Evolutionary conservation across 148 eudicot genomes (phyloP).

Genomic region (Camellia japonica): DNA sequence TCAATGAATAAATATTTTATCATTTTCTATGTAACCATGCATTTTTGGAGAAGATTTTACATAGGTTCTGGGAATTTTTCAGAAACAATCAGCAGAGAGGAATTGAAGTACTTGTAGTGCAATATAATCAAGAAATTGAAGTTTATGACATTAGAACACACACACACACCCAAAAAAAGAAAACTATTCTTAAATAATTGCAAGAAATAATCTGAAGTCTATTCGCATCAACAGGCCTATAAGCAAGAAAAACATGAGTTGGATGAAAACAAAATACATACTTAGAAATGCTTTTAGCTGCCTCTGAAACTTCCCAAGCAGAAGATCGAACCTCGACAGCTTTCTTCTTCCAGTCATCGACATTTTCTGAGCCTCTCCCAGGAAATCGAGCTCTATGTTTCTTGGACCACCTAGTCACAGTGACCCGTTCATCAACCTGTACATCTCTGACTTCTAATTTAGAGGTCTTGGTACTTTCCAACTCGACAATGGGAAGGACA

Average conservation of each 20-base stretch:
- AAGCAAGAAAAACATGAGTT: slow-evolving; percentile 6
- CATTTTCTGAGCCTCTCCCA: slow-evolving; percentile 48
- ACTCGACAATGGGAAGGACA: slow-evolving; percentile 55
- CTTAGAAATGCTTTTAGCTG: slow-evolving; percentile 61
- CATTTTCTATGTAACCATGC: background rate
- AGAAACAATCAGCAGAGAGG: background rate
- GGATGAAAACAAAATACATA: slow-evolving; percentile 25
- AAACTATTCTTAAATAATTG: background rate
- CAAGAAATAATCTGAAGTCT: background rate
- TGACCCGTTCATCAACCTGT: slow-evolving; percentile 79
- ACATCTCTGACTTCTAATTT: slow-evolving; percentile 77
- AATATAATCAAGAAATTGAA: background rate
- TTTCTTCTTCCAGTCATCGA: slow-evolving; percentile 65
- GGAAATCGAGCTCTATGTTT: slow-evolving; percentile 41
- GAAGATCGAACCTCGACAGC: slow-evolving; percentile 51
- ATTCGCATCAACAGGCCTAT: background rate
- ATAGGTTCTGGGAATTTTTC: background rate
- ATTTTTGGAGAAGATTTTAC: background rate
- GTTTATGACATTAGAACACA: background rate
- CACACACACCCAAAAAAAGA: no score
- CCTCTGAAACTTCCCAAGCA: slow-evolving; percentile 72
- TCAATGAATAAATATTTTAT: background rate
- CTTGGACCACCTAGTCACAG: slow-evolving; percentile 81
- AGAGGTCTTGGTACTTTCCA: slow-evolving; percentile 43
- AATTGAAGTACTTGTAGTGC: background rate